Evolutionary conservation across 805 yeast genomes (phyloP), one percentile per base, ranked within the genome.

Genomic region (Scheffersomyces ergatensis): DNA sequence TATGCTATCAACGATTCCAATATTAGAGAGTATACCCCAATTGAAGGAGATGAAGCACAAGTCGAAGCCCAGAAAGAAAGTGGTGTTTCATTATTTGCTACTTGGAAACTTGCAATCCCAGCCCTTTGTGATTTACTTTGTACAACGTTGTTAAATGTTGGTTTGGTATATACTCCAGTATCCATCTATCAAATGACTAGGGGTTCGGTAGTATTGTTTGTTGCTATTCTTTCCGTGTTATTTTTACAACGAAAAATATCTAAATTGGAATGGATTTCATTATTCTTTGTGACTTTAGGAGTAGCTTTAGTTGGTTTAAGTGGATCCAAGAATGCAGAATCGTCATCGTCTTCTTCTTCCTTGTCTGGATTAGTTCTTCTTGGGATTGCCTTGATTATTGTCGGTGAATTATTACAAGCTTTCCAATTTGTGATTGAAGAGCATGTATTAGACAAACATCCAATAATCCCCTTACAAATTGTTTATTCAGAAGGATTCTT

Each of bases 121-220:
- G 78, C 93, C 1, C 54, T 75, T 7, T 83, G 89, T 60, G 95
- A 86, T 58, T 69, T 85, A 36, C 51, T 74, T 27, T 92, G 83
- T 3, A 86, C 95, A 1, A 85, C 93, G 0, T 61, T 86, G 48
- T 73, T 85, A 80, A 83, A 85, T 51, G 57, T 85, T n/a, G 93
- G 93, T 0, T 67, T 86, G 45, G 58, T 84, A 18, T 81, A 80
- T 59, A 80, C 82, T 1, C 92, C 93, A 0, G 93, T 85, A 7
- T 83, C 89, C 1, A 75, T 85, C 37, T 86, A 85, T 59, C 95
- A 86, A 58, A 86, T 86, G 95, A 81, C 85, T n/a, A 68, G 95
- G 48, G 93, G 95, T 2, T 77, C 89, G 0, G 65, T 85, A 32
- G 86, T 86, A 33, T 62, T 86, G 32, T 85, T 84, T 62, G 95